These are phyloP conservation scores for Alternaria arbusti DNA, from an alignment of 2,329 filamentous ascomycete genomes.

Conservation along the genomic window DNA sequence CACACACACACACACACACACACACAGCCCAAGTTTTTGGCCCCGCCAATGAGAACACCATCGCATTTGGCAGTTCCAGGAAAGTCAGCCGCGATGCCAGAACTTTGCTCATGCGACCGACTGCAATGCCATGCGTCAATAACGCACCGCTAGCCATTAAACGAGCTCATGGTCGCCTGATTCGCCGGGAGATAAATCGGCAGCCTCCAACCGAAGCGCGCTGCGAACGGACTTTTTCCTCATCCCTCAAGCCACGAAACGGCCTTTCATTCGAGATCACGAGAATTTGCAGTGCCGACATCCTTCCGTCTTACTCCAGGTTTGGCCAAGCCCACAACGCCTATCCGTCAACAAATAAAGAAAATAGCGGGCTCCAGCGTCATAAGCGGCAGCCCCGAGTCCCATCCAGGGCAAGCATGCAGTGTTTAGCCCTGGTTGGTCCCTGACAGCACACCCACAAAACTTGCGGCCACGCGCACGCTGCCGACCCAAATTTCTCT, in stretches of 20 bases:
- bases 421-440: conserved; percentile 1
- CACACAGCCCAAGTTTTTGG: not conserved
- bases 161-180: not conserved
- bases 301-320: not conserved
- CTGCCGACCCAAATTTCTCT: not conserved
- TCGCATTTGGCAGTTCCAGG: not conserved
- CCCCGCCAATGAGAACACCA: not conserved
- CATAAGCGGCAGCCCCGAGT: not conserved
- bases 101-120: conserved; percentile 4
- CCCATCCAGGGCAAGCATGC: not conserved
- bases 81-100: conserved; percentile 5
- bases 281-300: not conserved
- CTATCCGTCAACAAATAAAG: conserved; percentile 1
- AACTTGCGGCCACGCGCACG: not conserved
- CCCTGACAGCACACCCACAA: conserved; percentile 8
- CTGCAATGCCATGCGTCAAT: not conserved
- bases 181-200: conserved; percentile 10
- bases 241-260: not conserved
- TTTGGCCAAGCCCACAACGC: not conserved
- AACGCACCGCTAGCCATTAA: conserved; percentile 2
- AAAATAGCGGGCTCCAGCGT: conserved; percentile 2
- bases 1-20: too few relatives aligned
- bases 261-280: not conserved
- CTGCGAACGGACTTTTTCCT: not conserved
- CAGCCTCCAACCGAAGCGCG: conserved; percentile 1